A percentile compares a stretch with the other conserved stretches of the same genome.
Evolutionary conservation across 2,329 filamentous ascomycete genomes (phyloP).

Genomic region (Cercospora berteroae): DNA sequence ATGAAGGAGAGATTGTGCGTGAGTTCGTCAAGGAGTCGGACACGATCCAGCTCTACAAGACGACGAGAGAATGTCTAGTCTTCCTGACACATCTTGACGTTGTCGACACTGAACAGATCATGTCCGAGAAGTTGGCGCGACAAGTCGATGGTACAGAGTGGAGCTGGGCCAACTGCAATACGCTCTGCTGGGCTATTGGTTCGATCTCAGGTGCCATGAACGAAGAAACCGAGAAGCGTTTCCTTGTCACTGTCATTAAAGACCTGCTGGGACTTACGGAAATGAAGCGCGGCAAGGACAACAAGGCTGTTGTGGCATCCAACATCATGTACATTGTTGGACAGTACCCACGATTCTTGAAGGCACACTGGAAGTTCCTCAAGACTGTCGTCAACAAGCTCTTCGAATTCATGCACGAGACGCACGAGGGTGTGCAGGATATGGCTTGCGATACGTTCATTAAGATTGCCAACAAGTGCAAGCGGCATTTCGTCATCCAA

Average conservation of each 20-base stretch:
- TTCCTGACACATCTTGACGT: conserved; percentile 98
- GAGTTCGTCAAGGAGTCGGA: conserved; percentile 99
- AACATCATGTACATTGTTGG: conserved; percentile 99
- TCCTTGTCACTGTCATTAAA: conserved; percentile 97
- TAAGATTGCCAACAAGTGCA: conserved; percentile 98
- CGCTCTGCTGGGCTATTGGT: conserved; percentile 97
- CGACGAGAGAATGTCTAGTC: conserved; percentile 92
- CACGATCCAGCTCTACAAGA: conserved; percentile 99
- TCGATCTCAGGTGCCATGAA: conserved; percentile 99
- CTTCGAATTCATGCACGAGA: conserved; percentile 99
- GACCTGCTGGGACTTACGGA: conserved; percentile 94
- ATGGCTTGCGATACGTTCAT: conserved; percentile 99
- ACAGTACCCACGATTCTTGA: conserved; percentile 95
- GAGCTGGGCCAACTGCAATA: conserved; percentile 99
- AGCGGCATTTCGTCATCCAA: conserved; percentile 92
- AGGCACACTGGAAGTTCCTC: conserved; percentile 99
- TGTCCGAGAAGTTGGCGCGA: conserved; percentile 95
- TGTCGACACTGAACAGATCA: conserved; percentile 95
- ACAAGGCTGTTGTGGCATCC: conserved; percentile 97
- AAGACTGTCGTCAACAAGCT: conserved; percentile 99
- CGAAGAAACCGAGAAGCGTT: conserved; percentile 97
- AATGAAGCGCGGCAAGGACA: conserved; percentile 99
- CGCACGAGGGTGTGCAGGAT: conserved; percentile 98
- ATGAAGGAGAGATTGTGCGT: conserved; percentile 96
- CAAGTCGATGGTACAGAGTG: conserved; percentile 95